Evolutionary conservation across 2,329 filamentous ascomycete species (phyloP), one percentile per base, ranked within the genome.

Genomic region (Neopestalotiopsis sp.): DNA sequence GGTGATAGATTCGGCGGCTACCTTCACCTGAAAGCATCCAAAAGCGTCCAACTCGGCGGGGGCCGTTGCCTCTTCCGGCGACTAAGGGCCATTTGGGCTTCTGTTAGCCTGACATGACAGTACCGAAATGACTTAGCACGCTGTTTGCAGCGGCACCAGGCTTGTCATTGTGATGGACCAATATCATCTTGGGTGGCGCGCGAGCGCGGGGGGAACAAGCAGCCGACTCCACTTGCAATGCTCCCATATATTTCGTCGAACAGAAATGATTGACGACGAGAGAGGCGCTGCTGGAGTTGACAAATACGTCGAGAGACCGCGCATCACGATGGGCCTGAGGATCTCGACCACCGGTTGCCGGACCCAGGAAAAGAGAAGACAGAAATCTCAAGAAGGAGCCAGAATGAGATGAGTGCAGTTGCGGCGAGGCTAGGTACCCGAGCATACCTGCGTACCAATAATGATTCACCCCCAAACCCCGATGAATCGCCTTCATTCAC

Each of bases 131-230:
- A 38, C n/a, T 40, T 64, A 64, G 61, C 24, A n/a, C n/a, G 32
- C 10, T 34, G 30, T 62, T 34, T 62, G 59, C 59, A 17, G n/a
- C 59, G 32, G 24, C 24, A 12, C 58, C 24, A 34, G 24, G 20
- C 14, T 40, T 62, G 45, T 53, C n/a, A 62, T 62, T 62, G 59
- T 30, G 59, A 62, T 62, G n/a, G 17, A 13, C 59, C 59, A 62
- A 62, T 62, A 30, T 34, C 30, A 34, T 62, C 13, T 30, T 62
- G 30, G 59, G 59, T 62, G 59, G 59, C 59, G 59, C 59, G 32
- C 10, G 34, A 38, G 34, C 30, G 59, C 13, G 59, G 32, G 59
- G 32, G 34, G n/a, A 32, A 38, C 24, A 20, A 53, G 20, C 45
- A n/a, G 17, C 45, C 14, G 59, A 62, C 59, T 34, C 59, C 59